Percentiles rank a stretch among this genome's conserved stretches.
phyloP scores from a whole-genome alignment of 306 rosid species.

The Begonia peltatifolia region DNA sequence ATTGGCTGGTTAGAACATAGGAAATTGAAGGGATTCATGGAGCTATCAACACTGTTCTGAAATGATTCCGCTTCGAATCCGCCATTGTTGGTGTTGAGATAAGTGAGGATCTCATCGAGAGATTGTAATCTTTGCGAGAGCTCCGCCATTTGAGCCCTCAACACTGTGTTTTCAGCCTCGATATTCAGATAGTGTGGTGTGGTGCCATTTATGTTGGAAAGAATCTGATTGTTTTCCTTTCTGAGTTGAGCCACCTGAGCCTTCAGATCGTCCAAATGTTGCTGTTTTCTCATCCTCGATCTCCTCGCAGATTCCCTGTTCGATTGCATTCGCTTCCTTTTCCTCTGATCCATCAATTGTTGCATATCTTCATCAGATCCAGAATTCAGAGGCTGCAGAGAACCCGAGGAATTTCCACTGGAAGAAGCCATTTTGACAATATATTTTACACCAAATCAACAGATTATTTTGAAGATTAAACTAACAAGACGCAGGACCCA shows the following conservation, averaged over 20 bases:
- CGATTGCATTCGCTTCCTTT: slow-evolving; percentile 42
- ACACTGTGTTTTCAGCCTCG: slow-evolving; percentile 30
- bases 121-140: slow-evolving; percentile 42
- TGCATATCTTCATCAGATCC: slow-evolving; percentile 37
- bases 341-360: slow-evolving; percentile 31
- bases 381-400: slow-evolving; percentile 20
- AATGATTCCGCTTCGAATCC: slow-evolving; percentile 8
- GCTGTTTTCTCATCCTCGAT: slow-evolving; percentile 41
- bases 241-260: slow-evolving; percentile 14
- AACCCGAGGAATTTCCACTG: slow-evolving; percentile 33
- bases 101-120: slow-evolving; percentile 24
- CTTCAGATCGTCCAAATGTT: slow-evolving; percentile 34
- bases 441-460: background rate
- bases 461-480: too few species aligned
- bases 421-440: slow-evolving; percentile 19
- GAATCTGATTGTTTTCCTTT: slow-evolving; percentile 23
- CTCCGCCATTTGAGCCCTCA: slow-evolving; percentile 35
- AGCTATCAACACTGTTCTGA: slow-evolving; percentile 8
- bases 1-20: slow-evolving; percentile 47
- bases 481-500: too few species aligned
- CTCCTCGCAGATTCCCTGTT: slow-evolving; percentile 51
- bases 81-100: slow-evolving; percentile 6
- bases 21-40: slow-evolving; percentile 34
- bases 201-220: slow-evolving; percentile 20
- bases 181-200: slow-evolving; percentile 20